phyloP scores from a whole-genome alignment of 2,329 filamentous ascomycete genomes.

The Colletotrichum shisoi region DNA sequence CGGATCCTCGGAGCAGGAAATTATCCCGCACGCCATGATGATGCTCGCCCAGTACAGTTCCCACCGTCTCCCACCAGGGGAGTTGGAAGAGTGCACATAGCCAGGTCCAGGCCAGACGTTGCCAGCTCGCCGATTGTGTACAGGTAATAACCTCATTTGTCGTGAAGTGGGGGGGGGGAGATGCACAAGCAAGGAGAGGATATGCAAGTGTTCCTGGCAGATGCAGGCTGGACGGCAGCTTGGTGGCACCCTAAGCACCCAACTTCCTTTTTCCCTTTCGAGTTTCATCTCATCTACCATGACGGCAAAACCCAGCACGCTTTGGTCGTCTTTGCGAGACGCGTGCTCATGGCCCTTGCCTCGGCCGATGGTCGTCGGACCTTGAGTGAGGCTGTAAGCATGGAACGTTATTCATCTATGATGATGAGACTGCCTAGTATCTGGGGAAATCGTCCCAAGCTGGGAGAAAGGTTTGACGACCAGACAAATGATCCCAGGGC shows the following conservation, averaged over 20 bases:
- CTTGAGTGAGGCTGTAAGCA: background rate
- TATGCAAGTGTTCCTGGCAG: slow-evolving; percentile 34
- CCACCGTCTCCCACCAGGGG: background rate
- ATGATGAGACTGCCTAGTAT: too few species aligned
- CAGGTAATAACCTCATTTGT: slow-evolving; percentile 20
- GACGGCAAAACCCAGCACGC: slow-evolving; percentile 25
- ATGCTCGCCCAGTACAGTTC: slow-evolving; percentile 4
- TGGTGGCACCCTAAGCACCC: slow-evolving; percentile 17
- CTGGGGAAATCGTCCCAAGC: background rate
- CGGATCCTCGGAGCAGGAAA: slow-evolving; percentile 25
- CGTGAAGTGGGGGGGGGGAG: slow-evolving; percentile 23
- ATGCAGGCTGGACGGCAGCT: slow-evolving; percentile 27
- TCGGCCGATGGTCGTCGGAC: background rate
- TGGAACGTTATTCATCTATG: background rate
- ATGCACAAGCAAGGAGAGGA: slow-evolving; percentile 34
- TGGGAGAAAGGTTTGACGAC: background rate
- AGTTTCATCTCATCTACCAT: slow-evolving; percentile 22
- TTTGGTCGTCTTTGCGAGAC: slow-evolving; percentile 1
- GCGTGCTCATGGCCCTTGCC: background rate
- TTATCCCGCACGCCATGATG: slow-evolving; percentile 27
- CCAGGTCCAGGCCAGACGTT: slow-evolving; percentile 27
- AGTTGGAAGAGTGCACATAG: slow-evolving; percentile 16
- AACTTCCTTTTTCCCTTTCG: slow-evolving; percentile 14
- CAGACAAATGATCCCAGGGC: background rate
- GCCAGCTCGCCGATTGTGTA: slow-evolving; percentile 12